phyloP scores from a whole-genome alignment of 2,329 filamentous ascomycete genomes.

The Ophiostoma triangulosporum region DNA sequence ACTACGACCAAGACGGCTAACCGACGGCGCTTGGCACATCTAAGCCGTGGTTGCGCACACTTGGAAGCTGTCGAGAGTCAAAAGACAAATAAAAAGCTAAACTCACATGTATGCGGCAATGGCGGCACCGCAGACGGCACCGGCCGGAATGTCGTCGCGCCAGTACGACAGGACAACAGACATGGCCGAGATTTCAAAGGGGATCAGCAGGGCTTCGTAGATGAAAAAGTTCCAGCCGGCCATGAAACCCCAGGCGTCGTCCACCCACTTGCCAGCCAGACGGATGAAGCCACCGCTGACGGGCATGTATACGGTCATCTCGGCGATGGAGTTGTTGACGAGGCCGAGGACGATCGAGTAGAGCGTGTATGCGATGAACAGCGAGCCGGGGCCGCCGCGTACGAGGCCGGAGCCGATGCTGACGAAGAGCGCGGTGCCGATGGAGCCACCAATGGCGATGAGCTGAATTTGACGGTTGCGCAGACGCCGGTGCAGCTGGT shows the following conservation, averaged over 20 bases:
- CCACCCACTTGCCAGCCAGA: conserved; percentile 50
- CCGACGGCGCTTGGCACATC: not conserved
- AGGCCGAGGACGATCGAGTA: conserved; percentile 43
- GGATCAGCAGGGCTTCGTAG: conserved; percentile 27
- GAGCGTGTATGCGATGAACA: conserved; percentile 45
- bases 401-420: conserved; percentile 41
- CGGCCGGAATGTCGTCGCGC: conserved; percentile 29
- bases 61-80: not conserved
- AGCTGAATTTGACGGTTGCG: conserved; percentile 44
- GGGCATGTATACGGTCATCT: conserved; percentile 51
- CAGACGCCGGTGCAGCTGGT: conserved; percentile 31
- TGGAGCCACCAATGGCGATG: conserved; percentile 44
- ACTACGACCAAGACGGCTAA: no score
- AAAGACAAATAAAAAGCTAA: not conserved
- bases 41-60: not conserved
- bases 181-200: conserved; percentile 28
- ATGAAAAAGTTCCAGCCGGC: conserved; percentile 31
- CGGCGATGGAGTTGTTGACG: conserved; percentile 52
- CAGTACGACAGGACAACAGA: conserved; percentile 32
- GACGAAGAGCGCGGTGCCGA: conserved; percentile 46
- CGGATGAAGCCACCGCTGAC: conserved; percentile 51
- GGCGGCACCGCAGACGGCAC: conserved; percentile 40
- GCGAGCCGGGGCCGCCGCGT: conserved; percentile 16
- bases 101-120: conserved; percentile 22
- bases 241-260: conserved; percentile 50